Percentiles rank a stretch among this genome's conserved stretches.
These are phyloP conservation scores for Prunus yedoensis DNA, from an alignment of 331 rosid species.

Conservation along the genomic window DNA sequence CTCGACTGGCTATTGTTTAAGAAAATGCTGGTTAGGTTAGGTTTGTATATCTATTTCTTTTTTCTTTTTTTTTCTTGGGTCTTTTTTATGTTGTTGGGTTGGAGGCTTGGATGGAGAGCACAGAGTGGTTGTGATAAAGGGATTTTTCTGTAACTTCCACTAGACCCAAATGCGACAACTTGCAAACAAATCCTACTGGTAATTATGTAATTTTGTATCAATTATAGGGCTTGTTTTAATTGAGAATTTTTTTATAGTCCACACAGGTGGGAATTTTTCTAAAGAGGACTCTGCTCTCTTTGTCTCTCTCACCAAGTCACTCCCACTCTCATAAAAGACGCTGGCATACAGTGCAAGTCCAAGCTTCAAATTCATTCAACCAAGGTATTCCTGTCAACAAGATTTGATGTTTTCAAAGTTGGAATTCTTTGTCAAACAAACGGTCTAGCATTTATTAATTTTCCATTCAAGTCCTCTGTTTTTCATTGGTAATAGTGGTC, in stretches of 20 bases:
- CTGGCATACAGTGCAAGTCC: conserved; percentile 27
- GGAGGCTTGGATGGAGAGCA: not conserved
- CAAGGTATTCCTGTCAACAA: conserved; percentile 40
- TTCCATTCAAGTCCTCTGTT: conserved; percentile 1
- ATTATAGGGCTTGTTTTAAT: conserved; percentile 23
- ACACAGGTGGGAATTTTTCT: conserved; percentile 10
- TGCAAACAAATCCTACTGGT: conserved; percentile 25
- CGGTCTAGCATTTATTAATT: not conserved
- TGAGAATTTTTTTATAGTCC: conserved; percentile 20
- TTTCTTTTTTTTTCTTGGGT: not conserved
- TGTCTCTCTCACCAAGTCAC: conserved; percentile 8
- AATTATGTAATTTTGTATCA: conserved; percentile 39
- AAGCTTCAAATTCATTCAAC: conserved; percentile 28
- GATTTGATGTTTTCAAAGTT: conserved; percentile 21
- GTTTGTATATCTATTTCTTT: no score
- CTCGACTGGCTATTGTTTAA: not conserved
- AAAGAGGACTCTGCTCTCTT: not conserved
- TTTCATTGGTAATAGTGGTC: not conserved
- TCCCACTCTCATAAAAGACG: conserved; percentile 20
- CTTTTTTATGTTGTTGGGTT: not conserved
- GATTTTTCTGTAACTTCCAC: not conserved
- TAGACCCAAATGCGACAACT: not conserved
- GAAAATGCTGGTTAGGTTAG: not conserved
- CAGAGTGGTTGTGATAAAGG: not conserved
- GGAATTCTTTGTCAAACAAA: not conserved